Base-by-base conservation (phyloP, 1,284 basidiomycete species). In the Vanrija sp. region DNA sequence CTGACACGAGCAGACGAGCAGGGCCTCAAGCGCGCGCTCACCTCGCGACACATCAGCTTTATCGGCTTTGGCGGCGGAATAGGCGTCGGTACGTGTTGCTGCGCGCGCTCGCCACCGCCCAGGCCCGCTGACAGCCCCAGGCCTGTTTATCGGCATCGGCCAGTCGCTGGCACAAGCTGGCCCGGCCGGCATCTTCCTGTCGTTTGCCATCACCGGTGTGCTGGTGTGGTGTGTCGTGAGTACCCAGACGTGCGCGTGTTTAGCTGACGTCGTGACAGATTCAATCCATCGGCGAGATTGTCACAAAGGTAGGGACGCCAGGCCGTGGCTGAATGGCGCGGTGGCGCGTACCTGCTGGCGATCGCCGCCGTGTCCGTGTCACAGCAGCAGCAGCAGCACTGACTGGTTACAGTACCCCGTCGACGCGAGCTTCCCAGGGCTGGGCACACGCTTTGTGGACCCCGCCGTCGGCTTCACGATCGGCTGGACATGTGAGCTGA, bases 381-480 rank as follows among this genome's bases (percentile, higher is more conserved):
- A 4, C 5, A 18, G 39, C 16, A 19, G 40, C 18, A 43, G 5
- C n/a, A 21, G 40, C 18, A 43, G 5, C n/a, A 21, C 40, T 12
- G 9, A 43, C 40, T 10, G 3, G 19, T 21, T 9, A 9, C 28
- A 57, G 55, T 57, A 57, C 16, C 55, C 55, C 12, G 55, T 57
- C n/a, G 55, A 57, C 25, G 55, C 55, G 18, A 53, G 26, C 38
- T 57, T 57, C 46, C 55, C 55, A 1, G 55, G 55, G 7, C 8
- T 15, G 9, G 51, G 29, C 6, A 29, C 51, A 16, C 44, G 58
- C 40, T 57, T 52, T 39, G 52, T 52, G 5, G 85, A 90, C 68
- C 85, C 86, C 6, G 86, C 88, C 1, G 80, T 91, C 58, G 85
- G 86, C 1, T 90, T 90, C 67, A 83, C 88, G 9, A 84, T 88